These are phyloP conservation scores for Diaporthe australafricana DNA, from an alignment of 2,329 filamentous ascomycete species.

Conservation along the genomic window DNA sequence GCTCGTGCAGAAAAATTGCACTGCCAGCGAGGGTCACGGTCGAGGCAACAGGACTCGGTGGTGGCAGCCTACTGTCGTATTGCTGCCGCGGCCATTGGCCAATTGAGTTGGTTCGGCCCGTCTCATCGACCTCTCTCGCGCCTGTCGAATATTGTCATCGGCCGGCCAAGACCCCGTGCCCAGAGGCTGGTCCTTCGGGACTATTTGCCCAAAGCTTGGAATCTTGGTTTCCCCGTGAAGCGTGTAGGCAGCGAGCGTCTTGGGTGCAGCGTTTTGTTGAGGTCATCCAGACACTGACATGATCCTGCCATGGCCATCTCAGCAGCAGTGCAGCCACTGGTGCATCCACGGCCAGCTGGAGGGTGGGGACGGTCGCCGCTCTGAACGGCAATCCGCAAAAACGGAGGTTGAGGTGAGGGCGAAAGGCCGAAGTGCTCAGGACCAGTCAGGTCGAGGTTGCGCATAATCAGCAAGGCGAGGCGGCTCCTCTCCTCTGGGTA, in stretches of 20 bases:
- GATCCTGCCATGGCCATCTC: background rate
- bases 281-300: background rate
- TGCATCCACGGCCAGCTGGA: background rate
- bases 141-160: conserved; percentile 33
- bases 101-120: conserved; percentile 4
- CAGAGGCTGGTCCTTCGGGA: conserved; percentile 8
- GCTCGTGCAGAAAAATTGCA: background rate
- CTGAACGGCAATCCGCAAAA: background rate
- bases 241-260: background rate
- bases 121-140: conserved; percentile 19
- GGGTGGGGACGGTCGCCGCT: conserved; percentile 3
- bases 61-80: conserved; percentile 1
- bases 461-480: conserved; percentile 2
- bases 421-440: conserved; percentile 16
- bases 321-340: background rate
- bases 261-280: background rate
- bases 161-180: conserved; percentile 27
- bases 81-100: background rate
- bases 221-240: background rate
- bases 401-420: conserved; percentile 15
- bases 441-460: background rate
- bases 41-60: background rate
- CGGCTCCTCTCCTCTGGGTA: conserved; percentile 20
- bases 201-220: background rate
- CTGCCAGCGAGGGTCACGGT: background rate